Evolutionary conservation across 2,329 filamentous ascomycete species (phyloP).

Genomic region (Drechslera avenae): DNA sequence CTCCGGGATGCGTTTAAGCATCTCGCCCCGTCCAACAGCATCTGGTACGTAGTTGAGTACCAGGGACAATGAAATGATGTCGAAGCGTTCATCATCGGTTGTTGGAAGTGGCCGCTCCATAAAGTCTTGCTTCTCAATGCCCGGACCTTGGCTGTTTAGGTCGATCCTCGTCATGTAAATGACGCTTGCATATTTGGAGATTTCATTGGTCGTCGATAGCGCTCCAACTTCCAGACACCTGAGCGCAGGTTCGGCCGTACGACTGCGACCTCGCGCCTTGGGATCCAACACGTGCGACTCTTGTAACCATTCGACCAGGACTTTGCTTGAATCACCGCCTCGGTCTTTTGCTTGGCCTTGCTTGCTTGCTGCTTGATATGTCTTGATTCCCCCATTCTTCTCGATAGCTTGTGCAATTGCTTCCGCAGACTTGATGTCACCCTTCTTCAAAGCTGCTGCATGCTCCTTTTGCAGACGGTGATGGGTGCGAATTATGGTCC

Average conservation of each 20-base stretch:
- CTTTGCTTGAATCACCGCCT: slow-evolving; percentile 67
- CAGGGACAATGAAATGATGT: slow-evolving; percentile 88
- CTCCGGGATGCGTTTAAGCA: slow-evolving; percentile 63
- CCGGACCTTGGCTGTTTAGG: slow-evolving; percentile 80
- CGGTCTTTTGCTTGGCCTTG: slow-evolving; percentile 64
- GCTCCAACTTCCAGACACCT: slow-evolving; percentile 88
- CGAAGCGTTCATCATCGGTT: slow-evolving; percentile 69
- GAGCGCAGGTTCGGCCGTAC: slow-evolving; percentile 41
- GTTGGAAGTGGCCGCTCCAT: slow-evolving; percentile 81
- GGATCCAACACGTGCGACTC: slow-evolving; percentile 30
- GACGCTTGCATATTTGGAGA: slow-evolving; percentile 67
- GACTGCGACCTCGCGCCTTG: slow-evolving; percentile 8
- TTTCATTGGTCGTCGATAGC: slow-evolving; percentile 82
- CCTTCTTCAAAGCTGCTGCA: slow-evolving; percentile 55
- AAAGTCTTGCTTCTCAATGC: slow-evolving; percentile 89
- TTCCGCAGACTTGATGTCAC: slow-evolving; percentile 48
- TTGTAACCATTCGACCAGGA: slow-evolving; percentile 64
- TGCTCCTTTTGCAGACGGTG: slow-evolving; percentile 65
- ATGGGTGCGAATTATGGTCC: slow-evolving; percentile 64
- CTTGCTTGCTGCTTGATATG: slow-evolving; percentile 67
- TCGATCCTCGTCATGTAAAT: slow-evolving; percentile 86
- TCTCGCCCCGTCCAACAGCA: slow-evolving; percentile 74
- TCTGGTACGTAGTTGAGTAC: slow-evolving; percentile 95
- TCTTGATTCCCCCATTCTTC: slow-evolving; percentile 62
- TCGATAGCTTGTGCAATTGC: slow-evolving; percentile 58